Evolutionary conservation across 306 rosid genomes (phyloP), one percentile per base, ranked within the genome.

Genomic region (Acacia acuminata): DNA sequence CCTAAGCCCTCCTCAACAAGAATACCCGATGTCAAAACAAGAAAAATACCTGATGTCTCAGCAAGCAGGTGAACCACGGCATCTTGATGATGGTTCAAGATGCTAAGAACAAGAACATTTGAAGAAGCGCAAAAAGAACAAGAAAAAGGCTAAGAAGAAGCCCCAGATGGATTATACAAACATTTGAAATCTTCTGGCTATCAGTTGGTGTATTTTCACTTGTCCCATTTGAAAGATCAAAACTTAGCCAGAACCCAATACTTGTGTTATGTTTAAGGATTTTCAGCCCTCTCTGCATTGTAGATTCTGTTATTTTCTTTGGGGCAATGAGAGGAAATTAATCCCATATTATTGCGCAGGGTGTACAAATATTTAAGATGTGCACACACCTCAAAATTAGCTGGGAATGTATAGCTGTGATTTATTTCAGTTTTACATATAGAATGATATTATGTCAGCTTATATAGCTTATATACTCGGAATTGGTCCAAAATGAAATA

Each of bases 121-220:
- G 10, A 91, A 86, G 77, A 91, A 56, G 85, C 74, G 91, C 4
- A 81, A 80, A 34, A 88, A 70, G 86, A 88, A 77, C 82, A 83
- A 83, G 81, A 81, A 60, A 75, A 89, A 76, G 85, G 79, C 91
- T 32, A 80, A 80, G 19, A 91, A 88, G 85, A 87, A 75, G 30
- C 30, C 30, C 30, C 30, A 1, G 30, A 27, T 27, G 30, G 30
- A 27, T 27, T 27, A 1, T 27, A 27, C 30, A 0, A 27, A 27
- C 30, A 27, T 27, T 27, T 27, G 30, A 27, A 27, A 27, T 27
- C 4, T 32, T 32, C 4, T 32, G 4, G 36, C 36, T 32, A 32
- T 22, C 24, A 19, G 8, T 51, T 15, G 60, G 19, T 51, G 24
- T 24, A 3, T 51, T 51, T 19, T 3, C 60, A 19, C 60, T 60